A percentile compares a stretch with the other conserved stretches of the same genome.
phyloP scores from a whole-genome alignment of 2,329 filamentous ascomycete species.

The Coniochaeta sp. region DNA sequence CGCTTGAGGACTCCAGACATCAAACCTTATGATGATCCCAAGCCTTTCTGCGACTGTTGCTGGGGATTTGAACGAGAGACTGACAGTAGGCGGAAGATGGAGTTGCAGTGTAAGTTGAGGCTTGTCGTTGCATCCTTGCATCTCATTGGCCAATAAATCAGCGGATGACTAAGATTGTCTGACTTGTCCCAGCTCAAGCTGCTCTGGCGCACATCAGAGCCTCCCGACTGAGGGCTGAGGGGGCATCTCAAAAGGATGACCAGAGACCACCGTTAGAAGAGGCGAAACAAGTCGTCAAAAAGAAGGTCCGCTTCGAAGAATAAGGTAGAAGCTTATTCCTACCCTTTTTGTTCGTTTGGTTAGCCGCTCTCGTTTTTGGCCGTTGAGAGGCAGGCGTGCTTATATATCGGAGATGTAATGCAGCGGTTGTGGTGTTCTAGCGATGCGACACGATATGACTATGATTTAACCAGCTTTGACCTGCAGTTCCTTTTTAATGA shows the following conservation, averaged over 20 bases:
- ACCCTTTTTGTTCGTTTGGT: neutral
- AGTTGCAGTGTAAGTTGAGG: neutral
- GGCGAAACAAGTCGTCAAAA: neutral
- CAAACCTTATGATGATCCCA: neutral
- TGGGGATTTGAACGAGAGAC: neutral
- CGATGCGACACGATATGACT: neutral
- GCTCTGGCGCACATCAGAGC: neutral
- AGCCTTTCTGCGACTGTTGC: neutral
- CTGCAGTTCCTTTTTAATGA: too few species aligned
- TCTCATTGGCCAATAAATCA: neutral
- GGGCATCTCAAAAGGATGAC: neutral
- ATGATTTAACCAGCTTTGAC: too few species aligned
- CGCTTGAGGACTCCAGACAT: conserved; percentile 1
- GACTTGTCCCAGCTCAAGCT: neutral
- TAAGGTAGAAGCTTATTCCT: neutral
- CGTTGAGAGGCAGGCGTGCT: neutral
- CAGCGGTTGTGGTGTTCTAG: neutral
- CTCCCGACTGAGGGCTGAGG: neutral
- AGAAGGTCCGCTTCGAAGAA: neutral
- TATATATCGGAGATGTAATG: neutral
- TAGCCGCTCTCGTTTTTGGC: neutral
- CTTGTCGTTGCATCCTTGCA: neutral
- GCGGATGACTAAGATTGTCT: neutral
- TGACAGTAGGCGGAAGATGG: neutral
- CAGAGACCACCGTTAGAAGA: neutral